Conservation (phyloP, 495 filamentous ascomycete genomes). For the Penicillium roqueforti region DNA sequence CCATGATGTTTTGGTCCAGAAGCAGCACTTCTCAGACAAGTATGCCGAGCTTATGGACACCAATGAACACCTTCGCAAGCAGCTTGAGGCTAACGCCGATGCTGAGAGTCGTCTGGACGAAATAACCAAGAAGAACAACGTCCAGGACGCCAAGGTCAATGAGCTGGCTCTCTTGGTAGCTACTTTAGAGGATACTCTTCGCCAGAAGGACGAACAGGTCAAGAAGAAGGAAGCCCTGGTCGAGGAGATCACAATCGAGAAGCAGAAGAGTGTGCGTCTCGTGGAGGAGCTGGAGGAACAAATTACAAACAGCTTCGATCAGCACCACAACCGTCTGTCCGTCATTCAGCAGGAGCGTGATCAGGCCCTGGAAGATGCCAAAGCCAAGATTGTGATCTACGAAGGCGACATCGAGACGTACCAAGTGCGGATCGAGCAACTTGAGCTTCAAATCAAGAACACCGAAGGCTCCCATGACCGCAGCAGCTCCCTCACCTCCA, state of each 20-base stretch:
- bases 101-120: constrained; percentile 37
- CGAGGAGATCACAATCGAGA: constrained; percentile 55
- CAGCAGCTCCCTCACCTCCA: constrained; percentile 71
- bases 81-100: constrained; percentile 48
- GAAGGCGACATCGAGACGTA: constrained; percentile 53
- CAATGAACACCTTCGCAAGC: constrained; percentile 48
- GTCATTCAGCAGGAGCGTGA: constrained; percentile 56
- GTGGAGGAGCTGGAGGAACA: constrained; percentile 97
- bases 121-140: constrained; percentile 31
- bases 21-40: constrained; percentile 45
- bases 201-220: constrained; percentile 67
- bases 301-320: constrained; percentile 89
- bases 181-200: constrained; percentile 55
- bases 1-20: constrained; percentile 42
- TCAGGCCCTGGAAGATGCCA: constrained; percentile 47
- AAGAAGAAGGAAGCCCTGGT: constrained; percentile 64
- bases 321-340: constrained; percentile 82
- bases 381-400: constrained; percentile 39
- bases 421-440: constrained; percentile 46
- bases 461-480: constrained; percentile 52
- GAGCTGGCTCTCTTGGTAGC: constrained; percentile 52
- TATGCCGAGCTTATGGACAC: constrained; percentile 41
- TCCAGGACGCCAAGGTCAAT: constrained; percentile 44
- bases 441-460: constrained; percentile 50
- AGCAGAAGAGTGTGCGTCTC: constrained; percentile 80